Percentiles rank a stretch among this genome's conserved stretches.
phyloP scores from a whole-genome alignment of 768 basidiomycete genomes.

The Tricholoma saponaceum region DNA sequence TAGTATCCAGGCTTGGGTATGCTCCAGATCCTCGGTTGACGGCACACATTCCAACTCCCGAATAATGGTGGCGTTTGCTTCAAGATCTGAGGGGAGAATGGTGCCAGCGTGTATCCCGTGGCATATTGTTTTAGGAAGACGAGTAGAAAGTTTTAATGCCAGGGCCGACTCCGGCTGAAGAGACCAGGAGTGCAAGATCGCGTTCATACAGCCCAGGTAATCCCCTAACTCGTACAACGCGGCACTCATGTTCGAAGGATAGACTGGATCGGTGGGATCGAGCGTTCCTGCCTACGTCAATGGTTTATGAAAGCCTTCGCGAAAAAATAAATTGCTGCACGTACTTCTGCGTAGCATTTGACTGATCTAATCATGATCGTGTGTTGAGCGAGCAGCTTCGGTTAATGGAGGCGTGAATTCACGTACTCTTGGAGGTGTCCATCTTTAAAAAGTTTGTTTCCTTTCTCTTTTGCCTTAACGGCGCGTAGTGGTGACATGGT shows the following conservation, averaged over 20 bases:
- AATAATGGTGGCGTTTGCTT: background rate
- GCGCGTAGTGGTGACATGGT: background rate
- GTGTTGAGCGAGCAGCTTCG: background rate
- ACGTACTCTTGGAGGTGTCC: slow-evolving; percentile 19
- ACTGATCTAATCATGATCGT: background rate
- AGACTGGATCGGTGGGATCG: background rate
- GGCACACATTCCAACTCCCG: background rate
- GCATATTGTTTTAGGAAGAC: background rate
- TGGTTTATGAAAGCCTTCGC: background rate
- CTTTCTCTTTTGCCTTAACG: slow-evolving; percentile 19
- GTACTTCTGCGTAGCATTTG: background rate
- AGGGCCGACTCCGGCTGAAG: background rate
- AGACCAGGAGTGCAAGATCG: background rate
- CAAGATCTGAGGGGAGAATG: background rate
- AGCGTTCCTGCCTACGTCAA: background rate
- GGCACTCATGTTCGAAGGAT: background rate
- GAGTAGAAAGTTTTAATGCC: background rate
- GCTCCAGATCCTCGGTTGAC: background rate
- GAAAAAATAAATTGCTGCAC: no score
- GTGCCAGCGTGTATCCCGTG: background rate
- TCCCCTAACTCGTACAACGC: background rate
- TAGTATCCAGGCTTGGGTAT: background rate
- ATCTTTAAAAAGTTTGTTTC: slow-evolving; percentile 22
- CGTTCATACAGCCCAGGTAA: background rate
- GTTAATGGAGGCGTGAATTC: background rate